A percentile compares a stretch with the other conserved stretches of the same genome.
Evolutionary conservation across 2,329 filamentous ascomycete species (phyloP).

Genomic region (Macrophomina tecta): DNA sequence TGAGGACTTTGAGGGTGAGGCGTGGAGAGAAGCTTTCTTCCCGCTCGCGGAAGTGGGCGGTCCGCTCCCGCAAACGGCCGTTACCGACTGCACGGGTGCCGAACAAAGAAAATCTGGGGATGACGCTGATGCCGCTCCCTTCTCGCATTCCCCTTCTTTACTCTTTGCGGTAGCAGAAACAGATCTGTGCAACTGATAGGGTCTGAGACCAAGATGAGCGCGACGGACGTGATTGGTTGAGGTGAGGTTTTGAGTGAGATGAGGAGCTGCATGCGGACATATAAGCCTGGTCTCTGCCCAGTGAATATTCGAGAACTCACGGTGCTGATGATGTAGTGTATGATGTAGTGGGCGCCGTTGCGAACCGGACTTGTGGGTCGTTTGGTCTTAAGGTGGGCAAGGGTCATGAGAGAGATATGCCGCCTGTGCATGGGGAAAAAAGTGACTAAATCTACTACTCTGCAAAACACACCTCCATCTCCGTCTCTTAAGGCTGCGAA

Average conservation of each 20-base stretch:
- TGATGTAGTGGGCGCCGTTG: conserved; percentile 5
- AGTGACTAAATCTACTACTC: neutral
- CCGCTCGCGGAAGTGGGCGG: neutral
- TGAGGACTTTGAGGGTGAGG: neutral
- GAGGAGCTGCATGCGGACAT: neutral
- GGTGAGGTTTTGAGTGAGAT: too few relatives aligned
- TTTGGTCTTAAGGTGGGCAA: conserved; percentile 7
- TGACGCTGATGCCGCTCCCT: neutral
- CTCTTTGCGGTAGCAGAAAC: neutral
- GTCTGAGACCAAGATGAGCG: neutral
- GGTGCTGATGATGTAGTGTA: conserved; percentile 1
- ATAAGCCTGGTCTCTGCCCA: neutral
- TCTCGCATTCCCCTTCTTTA: neutral
- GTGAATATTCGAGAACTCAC: neutral
- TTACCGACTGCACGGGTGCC: neutral
- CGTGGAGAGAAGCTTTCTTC: neutral
- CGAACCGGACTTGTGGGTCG: neutral
- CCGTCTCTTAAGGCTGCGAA: neutral
- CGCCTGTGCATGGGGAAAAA: neutral
- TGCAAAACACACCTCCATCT: neutral
- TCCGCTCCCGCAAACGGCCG: conserved; percentile 16
- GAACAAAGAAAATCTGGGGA: conserved; percentile 12
- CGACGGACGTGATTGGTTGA: neutral
- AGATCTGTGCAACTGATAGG: neutral
- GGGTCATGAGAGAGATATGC: neutral